These are phyloP conservation scores for Jamesozyma hellenica DNA, from an alignment of 805 yeast genomes.

Conservation along the genomic window DNA sequence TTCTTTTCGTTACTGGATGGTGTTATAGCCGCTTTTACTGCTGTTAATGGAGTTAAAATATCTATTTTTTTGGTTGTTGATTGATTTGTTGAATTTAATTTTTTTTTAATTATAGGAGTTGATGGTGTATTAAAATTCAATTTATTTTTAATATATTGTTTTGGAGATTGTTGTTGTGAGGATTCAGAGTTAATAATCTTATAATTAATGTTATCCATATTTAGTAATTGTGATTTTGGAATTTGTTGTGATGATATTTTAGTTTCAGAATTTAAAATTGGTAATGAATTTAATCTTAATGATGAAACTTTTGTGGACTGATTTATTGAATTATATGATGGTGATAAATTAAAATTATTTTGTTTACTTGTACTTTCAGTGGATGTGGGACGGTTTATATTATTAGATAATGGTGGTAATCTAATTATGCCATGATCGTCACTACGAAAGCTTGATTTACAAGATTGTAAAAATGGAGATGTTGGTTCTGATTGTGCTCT, in stretches of 20 bases:
- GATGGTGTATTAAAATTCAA: constrained; percentile 6
- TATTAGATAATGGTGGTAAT: constrained; percentile 21
- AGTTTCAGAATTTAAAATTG: constrained; percentile 1
- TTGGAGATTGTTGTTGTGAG: constrained; percentile 1
- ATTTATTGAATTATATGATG: not conserved
- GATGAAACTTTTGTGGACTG: not conserved
- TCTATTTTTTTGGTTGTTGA: constrained; percentile 13
- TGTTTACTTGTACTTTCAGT: constrained; percentile 22
- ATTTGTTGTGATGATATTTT: not conserved
- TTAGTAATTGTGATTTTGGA: no score
- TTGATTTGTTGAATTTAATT: not conserved
- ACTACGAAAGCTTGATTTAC: constrained; percentile 13
- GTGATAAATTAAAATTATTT: not conserved
- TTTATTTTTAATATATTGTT: not conserved
- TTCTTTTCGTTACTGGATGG: constrained; percentile 28
- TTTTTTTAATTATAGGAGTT: constrained; percentile 12
- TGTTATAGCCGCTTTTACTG: constrained; percentile 25
- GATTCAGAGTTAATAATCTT: not conserved
- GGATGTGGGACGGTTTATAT: constrained; percentile 15
- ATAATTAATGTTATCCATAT: no score
- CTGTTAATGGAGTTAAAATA: constrained; percentile 26
- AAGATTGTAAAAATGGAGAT: constrained; percentile 15
- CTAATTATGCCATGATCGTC: constrained; percentile 22
- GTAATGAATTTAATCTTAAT: constrained; percentile 1
- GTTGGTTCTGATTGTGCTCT: constrained; percentile 10